Evolutionary conservation across 2,329 filamentous ascomycete genomes (phyloP), one percentile per base, ranked within the genome.

Genomic region (Sarocladium oryzae): DNA sequence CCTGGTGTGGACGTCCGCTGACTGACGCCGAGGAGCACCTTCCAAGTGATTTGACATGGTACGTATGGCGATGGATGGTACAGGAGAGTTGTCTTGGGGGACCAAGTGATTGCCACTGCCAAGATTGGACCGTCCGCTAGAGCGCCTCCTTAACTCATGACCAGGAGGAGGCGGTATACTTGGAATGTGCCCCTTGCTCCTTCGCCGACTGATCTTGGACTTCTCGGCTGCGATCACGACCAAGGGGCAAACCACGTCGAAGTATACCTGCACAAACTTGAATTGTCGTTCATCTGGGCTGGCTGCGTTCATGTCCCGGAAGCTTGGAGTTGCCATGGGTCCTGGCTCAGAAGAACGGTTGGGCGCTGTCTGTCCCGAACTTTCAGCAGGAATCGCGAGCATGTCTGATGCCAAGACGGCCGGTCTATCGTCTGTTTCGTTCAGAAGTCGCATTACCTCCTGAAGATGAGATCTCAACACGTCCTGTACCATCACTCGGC

Each of bases 191-290:
- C 56, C 56, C 15, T 56, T 64, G n/a, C 23, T 43, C 21, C 11
- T 15, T 3, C 40, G 40, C 11, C 11, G 62, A 63, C 5, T 26
- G n/a, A 20, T 37, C 20, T 5, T 36, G 15, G 46, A 24, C 13
- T 53, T 56, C 32, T 60, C 56, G 4, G 70, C 66, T 9, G 63
- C 60, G 5, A 60, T 56, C 10, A 73, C 61, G 2, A 78, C 74
- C 2, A 62, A 60, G 2, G 57, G 63, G 4, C 71, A 68, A 13
- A 81, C 66, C 1, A 65, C 58, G 10, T 66, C 55, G 55, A 79
- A 81, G 58, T 81, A 81, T 2, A 77, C 71, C 2, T 71, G 63
- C 66, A 81, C 72, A n/a, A 81, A 69, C 10, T 66, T 66, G 20
- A 69, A 61, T 54, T 80, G 75, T 30, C 75, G 70, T 15, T 74